phyloP scores from a whole-genome alignment of 805 yeast species.

The Wickerhamomyces xylosicus region DNA sequence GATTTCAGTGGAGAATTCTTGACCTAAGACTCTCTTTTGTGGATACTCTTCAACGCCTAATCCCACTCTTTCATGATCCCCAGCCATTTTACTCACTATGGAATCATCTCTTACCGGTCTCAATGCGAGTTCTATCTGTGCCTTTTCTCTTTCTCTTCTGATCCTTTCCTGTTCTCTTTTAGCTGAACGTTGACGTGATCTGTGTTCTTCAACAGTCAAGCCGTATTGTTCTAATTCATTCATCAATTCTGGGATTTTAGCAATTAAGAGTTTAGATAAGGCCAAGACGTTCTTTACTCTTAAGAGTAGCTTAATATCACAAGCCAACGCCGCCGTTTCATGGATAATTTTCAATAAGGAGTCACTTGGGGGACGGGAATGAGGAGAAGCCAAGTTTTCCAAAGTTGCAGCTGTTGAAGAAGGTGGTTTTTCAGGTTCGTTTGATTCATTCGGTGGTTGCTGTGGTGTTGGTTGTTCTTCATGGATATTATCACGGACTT shows the following conservation, averaged over 20 bases:
- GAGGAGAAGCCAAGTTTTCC: slow-evolving; percentile 46
- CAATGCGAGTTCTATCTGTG: too few relatives aligned
- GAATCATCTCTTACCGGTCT: too few relatives aligned
- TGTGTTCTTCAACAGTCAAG: slow-evolving; percentile 1
- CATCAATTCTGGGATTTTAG: slow-evolving; percentile 17
- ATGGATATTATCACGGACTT: not conserved
- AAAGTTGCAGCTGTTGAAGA: slow-evolving; percentile 29
- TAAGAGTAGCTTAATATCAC: slow-evolving; percentile 55
- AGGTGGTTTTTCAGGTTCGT: not conserved
- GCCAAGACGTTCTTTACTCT: slow-evolving; percentile 44
- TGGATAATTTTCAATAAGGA: slow-evolving; percentile 46
- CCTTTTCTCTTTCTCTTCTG: not conserved
- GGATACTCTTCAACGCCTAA: not conserved
- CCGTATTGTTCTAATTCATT: slow-evolving; percentile 10
- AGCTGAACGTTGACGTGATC: not conserved
- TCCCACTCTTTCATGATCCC: too few relatives aligned
- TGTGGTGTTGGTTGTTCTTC: too few relatives aligned
- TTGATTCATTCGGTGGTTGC: too few relatives aligned
- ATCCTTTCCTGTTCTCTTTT: not conserved
- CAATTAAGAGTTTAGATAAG: slow-evolving; percentile 31
- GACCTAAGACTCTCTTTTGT: not conserved
- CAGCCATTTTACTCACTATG: too few relatives aligned
- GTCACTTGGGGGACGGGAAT: slow-evolving; percentile 45
- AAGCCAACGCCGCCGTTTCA: slow-evolving; percentile 49
- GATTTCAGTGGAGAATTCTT: not conserved